phyloP scores from a whole-genome alignment of 2,329 filamentous ascomycete genomes.

The Metarhizium anisopliae region DNA sequence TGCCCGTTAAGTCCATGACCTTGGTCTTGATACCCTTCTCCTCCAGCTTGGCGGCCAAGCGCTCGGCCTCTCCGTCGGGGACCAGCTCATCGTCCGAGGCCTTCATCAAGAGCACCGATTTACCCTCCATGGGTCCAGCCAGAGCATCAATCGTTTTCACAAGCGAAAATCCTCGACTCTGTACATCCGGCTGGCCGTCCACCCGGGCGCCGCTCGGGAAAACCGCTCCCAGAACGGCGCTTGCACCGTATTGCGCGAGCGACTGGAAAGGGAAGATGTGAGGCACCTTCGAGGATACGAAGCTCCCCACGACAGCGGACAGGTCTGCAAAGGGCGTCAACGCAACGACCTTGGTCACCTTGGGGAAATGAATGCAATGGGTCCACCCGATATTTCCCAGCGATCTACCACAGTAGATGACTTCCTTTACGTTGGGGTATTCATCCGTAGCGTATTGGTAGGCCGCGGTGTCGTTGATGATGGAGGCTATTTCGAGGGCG shows the following conservation, averaged over 20 bases:
- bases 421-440: neutral
- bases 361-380: neutral
- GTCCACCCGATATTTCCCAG: neutral
- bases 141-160: neutral
- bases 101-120: neutral
- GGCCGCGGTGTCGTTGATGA: neutral
- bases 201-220: neutral
- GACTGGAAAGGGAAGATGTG: neutral
- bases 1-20: neutral
- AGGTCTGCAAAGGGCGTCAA: no score
- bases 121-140: neutral
- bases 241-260: no score
- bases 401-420: neutral
- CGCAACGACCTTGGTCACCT: neutral
- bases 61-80: neutral
- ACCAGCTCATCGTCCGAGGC: neutral
- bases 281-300: neutral
- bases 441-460: neutral
- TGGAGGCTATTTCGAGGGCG: neutral
- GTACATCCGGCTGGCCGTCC: neutral
- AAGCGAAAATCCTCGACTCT: neutral
- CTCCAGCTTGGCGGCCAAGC: neutral
- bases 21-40: neutral
- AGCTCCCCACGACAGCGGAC: no score
- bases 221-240: neutral